Conservation (phyloP, 1,284 basidiomycete genomes). For the Tilletia setariae region DNA sequence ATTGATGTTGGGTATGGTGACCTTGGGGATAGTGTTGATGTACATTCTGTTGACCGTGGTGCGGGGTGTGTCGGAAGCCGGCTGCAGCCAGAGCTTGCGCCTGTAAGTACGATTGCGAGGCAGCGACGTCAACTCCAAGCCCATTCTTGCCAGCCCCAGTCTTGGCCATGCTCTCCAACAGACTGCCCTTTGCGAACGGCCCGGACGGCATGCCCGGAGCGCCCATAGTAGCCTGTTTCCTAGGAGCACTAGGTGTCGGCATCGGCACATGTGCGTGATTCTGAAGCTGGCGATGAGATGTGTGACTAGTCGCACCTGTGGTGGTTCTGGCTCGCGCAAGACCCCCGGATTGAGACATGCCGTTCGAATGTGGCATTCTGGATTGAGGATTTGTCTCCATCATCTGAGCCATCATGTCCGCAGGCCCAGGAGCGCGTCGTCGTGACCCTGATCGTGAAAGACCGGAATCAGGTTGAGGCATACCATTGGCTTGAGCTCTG, state of each 20-base stretch:
- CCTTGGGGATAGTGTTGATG: background rate
- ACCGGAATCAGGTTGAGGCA: no score
- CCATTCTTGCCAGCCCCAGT: slow-evolving; percentile 7
- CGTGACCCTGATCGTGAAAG: slow-evolving; percentile 2
- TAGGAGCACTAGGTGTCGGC: background rate
- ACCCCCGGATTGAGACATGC: no score
- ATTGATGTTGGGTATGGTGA: background rate
- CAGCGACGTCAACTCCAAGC: background rate
- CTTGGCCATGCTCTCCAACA: slow-evolving; percentile 37
- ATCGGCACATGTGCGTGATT: no score
- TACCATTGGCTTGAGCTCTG: no score
- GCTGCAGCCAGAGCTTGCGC: background rate
- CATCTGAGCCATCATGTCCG: slow-evolving; percentile 4
- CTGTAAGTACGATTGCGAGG: background rate
- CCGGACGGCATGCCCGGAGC: slow-evolving; percentile 26
- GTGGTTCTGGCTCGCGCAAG: background rate
- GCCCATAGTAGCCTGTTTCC: slow-evolving; percentile 13
- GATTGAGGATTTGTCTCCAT: background rate
- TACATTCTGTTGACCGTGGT: background rate
- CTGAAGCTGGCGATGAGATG: no score
- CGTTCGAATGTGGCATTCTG: no score
- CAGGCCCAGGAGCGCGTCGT: background rate
- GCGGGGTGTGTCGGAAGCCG: background rate
- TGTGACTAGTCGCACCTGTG: background rate
- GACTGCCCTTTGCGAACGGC: slow-evolving; percentile 40